Conservation (phyloP, 768 basidiomycete genomes). For the Fomitopsis pulvina region DNA sequence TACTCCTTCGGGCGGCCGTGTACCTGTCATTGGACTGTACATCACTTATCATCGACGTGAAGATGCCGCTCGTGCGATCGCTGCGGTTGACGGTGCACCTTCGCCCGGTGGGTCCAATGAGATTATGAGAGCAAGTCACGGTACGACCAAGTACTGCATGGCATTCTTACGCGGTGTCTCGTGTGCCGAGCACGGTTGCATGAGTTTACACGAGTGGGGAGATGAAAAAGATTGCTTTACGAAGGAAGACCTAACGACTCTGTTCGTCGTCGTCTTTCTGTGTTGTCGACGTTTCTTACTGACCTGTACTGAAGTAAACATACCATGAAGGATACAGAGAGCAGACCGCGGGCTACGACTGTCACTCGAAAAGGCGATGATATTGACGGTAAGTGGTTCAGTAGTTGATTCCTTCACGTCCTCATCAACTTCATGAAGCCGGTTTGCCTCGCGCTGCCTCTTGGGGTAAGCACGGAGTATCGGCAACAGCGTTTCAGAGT, state of each 20-base stretch:
- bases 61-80: conserved; percentile 90
- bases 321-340: conserved; percentile 87
- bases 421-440: conserved; percentile 17
- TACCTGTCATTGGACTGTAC: conserved; percentile 85
- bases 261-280: conserved; percentile 43
- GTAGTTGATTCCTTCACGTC: not conserved
- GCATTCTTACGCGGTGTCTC: conserved; percentile 78
- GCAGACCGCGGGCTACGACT: conserved; percentile 41
- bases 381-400: conserved; percentile 34
- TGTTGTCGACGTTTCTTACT: not conserved
- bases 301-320: conserved; percentile 61
- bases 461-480: conserved; percentile 32
- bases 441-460: conserved; percentile 56
- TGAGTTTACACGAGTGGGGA: conserved; percentile 97
- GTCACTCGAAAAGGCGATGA: conserved; percentile 58
- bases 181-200: conserved; percentile 86
- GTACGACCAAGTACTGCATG: conserved; percentile 98
- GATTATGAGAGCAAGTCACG: conserved; percentile 88
- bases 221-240: conserved; percentile 98
- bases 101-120: conserved; percentile 89
- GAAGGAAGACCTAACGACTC: conserved; percentile 89
- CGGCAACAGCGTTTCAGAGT: conserved; percentile 21
- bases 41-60: conserved; percentile 93
- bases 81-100: conserved; percentile 85
- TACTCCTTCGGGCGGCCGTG: conserved; percentile 63